Evolutionary conservation across 2,329 filamentous ascomycete genomes (phyloP).

Genomic region (Aaosphaeria pasadenensis): DNA sequence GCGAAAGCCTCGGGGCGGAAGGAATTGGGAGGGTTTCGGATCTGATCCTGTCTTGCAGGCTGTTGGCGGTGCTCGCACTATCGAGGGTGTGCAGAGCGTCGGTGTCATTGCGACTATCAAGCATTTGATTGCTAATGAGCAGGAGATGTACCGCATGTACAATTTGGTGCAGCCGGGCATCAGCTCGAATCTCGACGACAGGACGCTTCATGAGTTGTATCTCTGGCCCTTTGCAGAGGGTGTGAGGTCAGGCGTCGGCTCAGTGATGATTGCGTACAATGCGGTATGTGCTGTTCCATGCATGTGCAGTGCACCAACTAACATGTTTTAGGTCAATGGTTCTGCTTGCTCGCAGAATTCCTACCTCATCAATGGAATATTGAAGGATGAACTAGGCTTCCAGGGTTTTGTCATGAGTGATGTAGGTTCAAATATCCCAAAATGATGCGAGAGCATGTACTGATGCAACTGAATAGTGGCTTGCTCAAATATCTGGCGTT

Average conservation of each 20-base stretch:
- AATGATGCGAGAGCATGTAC: too few relatives aligned
- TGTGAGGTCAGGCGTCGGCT: conserved; percentile 71
- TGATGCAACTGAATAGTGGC: conserved; percentile 50
- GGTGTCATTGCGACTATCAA: conserved; percentile 71
- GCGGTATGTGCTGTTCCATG: conserved; percentile 24
- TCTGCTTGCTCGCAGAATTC: conserved; percentile 68
- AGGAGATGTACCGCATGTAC: conserved; percentile 53
- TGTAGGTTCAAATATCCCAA: too few relatives aligned
- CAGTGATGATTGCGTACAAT: conserved; percentile 79
- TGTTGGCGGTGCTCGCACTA: conserved; percentile 72
- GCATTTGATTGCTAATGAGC: conserved; percentile 74
- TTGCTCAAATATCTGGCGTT: conserved; percentile 80
- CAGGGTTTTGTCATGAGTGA: conserved; percentile 87
- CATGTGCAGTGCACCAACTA: neutral
- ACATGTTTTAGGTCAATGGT: conserved; percentile 38
- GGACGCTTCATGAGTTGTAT: conserved; percentile 75
- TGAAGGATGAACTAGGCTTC: conserved; percentile 85
- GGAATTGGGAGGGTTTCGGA: conserved; percentile 74
- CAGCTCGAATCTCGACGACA: conserved; percentile 67
- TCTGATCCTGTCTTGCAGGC: conserved; percentile 69
- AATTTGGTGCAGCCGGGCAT: conserved; percentile 33
- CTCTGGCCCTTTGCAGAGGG: conserved; percentile 83
- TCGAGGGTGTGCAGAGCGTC: conserved; percentile 68
- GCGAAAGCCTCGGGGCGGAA: conserved; percentile 59
- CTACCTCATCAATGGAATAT: conserved; percentile 76